These are phyloP conservation scores for Fusarium falciforme DNA, from an alignment of 2,329 filamentous ascomycete genomes.

Conservation along the genomic window DNA sequence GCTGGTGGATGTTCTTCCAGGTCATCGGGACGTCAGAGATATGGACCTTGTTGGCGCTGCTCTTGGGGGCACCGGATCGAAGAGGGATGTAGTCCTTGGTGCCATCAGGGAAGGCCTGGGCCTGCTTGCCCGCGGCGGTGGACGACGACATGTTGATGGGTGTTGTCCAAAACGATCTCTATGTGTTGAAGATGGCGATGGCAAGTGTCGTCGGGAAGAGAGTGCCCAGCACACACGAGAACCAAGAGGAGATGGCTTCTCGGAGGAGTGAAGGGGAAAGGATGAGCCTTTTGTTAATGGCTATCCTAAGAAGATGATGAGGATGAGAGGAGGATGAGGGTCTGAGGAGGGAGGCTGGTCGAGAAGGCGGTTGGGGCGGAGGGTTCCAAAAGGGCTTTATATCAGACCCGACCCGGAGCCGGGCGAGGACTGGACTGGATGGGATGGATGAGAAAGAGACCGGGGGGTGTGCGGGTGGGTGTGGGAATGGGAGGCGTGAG, in stretches of 20 bases:
- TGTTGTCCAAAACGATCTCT: constrained; percentile 1
- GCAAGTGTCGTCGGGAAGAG: constrained; percentile 26
- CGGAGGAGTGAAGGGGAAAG: constrained; percentile 17
- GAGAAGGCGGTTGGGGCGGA: constrained; percentile 39
- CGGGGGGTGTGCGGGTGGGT: constrained; percentile 19
- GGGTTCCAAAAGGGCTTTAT: constrained; percentile 45
- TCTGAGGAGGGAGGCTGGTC: constrained; percentile 28
- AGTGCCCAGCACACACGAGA: constrained; percentile 33
- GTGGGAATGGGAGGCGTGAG: constrained; percentile 35
- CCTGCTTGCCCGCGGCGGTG: constrained; percentile 50
- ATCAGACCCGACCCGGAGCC: constrained; percentile 39
- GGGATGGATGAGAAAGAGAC: constrained; percentile 31
- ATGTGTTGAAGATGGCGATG: constrained; percentile 16
- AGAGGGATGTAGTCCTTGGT: constrained; percentile 67
- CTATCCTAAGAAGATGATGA: constrained; percentile 34
- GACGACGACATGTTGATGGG: constrained; percentile 51
- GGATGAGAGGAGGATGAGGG: constrained; percentile 12
- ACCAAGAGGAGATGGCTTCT: constrained; percentile 34
- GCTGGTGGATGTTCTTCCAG: constrained; percentile 86
- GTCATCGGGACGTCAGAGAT: constrained; percentile 88
- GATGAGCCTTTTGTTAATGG: constrained; percentile 26
- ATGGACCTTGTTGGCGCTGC: constrained; percentile 62
- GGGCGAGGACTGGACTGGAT: constrained; percentile 24
- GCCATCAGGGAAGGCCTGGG: constrained; percentile 61
- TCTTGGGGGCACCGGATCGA: constrained; percentile 44